These are phyloP conservation scores for Sphagnum magellanicum DNA, from an alignment of 228 moss, liverwort and hornwort genomes.

Conservation along the genomic window DNA sequence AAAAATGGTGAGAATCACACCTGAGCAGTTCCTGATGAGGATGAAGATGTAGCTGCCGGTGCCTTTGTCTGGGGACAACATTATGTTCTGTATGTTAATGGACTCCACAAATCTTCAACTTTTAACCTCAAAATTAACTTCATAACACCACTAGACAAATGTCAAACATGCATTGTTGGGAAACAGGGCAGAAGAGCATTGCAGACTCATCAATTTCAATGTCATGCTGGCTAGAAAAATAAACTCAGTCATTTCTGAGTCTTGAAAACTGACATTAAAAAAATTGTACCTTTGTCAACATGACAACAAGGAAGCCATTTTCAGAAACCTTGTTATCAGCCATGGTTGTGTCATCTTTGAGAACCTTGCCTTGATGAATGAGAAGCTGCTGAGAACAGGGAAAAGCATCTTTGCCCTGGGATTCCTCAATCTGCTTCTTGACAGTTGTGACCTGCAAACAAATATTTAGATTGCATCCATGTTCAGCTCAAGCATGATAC, in stretches of 20 bases:
- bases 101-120: no score
- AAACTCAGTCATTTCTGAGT: background rate
- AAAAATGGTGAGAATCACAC: background rate
- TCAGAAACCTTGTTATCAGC: constrained; percentile 57
- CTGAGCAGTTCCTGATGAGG: constrained; percentile 9
- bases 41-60: constrained; percentile 6
- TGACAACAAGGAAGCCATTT: constrained; percentile 58
- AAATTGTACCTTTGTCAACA: constrained; percentile 45
- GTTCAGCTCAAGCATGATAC: no score
- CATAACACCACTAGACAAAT: no score
- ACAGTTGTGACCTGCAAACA: constrained; percentile 38
- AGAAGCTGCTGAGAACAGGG: constrained; percentile 62
- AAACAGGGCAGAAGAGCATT: no score
- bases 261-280: background rate
- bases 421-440: constrained; percentile 56
- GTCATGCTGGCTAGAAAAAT: background rate
- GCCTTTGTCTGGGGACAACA: constrained; percentile 3
- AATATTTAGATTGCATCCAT: background rate
- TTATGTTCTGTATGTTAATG: no score
- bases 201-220: no score
- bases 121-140: no score
- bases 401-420: constrained; percentile 44
- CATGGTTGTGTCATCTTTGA: constrained; percentile 55
- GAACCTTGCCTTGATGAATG: constrained; percentile 58
- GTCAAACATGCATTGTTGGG: no score